phyloP scores from a whole-genome alignment of 495 filamentous ascomycete species.

The Physcia stellaris region DNA sequence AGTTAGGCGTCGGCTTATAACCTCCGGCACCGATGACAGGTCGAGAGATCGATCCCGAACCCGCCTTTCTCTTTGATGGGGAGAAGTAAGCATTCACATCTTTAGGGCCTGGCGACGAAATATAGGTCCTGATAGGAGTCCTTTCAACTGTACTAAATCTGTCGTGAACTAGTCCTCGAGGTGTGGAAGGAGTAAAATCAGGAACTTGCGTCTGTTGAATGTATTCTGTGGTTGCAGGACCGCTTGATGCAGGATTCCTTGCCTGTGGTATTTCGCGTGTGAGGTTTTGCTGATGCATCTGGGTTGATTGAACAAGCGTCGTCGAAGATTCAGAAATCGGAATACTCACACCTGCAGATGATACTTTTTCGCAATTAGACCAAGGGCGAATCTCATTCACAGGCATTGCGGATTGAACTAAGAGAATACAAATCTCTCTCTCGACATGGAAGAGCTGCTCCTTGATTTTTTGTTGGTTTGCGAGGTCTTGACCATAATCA shows the following conservation, averaged over 20 bases:
- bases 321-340: constrained; percentile 1
- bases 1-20: not conserved
- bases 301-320: constrained; percentile 14
- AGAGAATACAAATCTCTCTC: constrained; percentile 4
- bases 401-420: constrained; percentile 7
- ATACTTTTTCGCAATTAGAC: not conserved
- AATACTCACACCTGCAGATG: too few species aligned
- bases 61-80: constrained; percentile 6
- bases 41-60: not conserved
- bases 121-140: constrained; percentile 11
- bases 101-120: constrained; percentile 6
- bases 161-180: not conserved
- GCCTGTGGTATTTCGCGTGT: not conserved
- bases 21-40: not conserved
- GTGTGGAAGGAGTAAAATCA: constrained; percentile 3
- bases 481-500: constrained; percentile 6
- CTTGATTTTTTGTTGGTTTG: constrained; percentile 3
- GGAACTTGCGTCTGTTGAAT: constrained; percentile 15
- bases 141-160: not conserved
- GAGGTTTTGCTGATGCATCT: constrained; percentile 1
- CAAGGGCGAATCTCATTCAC: not conserved
- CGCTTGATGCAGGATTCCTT: constrained; percentile 1
- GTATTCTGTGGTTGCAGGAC: constrained; percentile 9
- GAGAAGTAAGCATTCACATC: constrained; percentile 15
- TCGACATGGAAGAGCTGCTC: constrained; percentile 10